Evolutionary conservation across 2,329 filamentous ascomycete species (phyloP).

Genomic region (Furcasterigmium furcatum): DNA sequence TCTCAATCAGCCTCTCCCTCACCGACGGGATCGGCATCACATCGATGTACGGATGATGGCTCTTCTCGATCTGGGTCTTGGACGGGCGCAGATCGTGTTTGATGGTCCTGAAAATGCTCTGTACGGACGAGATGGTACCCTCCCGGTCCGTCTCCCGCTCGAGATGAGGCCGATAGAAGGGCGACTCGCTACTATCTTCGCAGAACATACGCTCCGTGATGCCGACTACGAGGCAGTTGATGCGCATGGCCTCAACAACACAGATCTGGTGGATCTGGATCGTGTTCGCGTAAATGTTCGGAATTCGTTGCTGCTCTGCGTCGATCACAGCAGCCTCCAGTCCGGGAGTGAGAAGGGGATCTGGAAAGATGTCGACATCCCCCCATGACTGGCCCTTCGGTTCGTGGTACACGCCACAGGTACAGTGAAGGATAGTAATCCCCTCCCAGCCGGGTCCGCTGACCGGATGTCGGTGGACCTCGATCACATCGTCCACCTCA

Average conservation of each 20-base stretch:
- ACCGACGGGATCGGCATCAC: slow-evolving; percentile 20
- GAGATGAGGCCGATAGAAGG: slow-evolving; percentile 17
- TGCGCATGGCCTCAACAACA: background rate
- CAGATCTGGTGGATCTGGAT: background rate
- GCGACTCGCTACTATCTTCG: slow-evolving; percentile 17
- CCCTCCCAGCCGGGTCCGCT: background rate
- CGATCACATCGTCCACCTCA: background rate
- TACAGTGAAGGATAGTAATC: background rate
- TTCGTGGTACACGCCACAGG: background rate
- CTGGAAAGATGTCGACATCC: background rate
- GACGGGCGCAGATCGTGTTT: slow-evolving; percentile 18
- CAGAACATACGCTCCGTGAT: slow-evolving; percentile 19
- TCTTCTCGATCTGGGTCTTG: slow-evolving; percentile 14
- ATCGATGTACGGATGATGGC: slow-evolving; percentile 19
- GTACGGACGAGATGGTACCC: slow-evolving; percentile 11
- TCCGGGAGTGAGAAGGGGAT: background rate
- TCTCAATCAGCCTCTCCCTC: slow-evolving; percentile 15
- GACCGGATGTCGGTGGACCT: background rate
- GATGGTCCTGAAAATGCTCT: slow-evolving; percentile 17
- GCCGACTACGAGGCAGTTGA: slow-evolving; percentile 9
- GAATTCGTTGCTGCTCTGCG: background rate
- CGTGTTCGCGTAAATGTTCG: background rate
- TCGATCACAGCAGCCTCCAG: background rate
- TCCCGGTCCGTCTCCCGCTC: slow-evolving; percentile 1
- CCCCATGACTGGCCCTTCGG: background rate